Base-by-base conservation (phyloP, 306 rosid genomes). In the Calophaca sinica region DNA sequence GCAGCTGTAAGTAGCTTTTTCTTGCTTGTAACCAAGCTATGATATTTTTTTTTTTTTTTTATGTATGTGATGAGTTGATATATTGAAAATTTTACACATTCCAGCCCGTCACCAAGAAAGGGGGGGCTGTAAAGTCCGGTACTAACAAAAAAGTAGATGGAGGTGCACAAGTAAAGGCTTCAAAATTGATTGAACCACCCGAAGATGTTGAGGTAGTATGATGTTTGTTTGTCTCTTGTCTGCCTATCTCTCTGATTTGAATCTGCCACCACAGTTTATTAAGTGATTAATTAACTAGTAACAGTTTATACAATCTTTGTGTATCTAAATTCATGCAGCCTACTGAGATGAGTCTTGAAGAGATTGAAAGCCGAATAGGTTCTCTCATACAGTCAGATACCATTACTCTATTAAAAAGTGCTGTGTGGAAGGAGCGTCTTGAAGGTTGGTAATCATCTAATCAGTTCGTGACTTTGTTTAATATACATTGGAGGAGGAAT, bases 381-480 rank as follows among this genome's bases (percentile, higher is more conserved):
- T 85, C 98, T 81, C 84, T 90, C 68, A 61, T 96, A 74, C 94
- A 89, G 74, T 81, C 86, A 38, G 98, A 92, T 63, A 86, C 89
- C n/a, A 74, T 92, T 79, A 80, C 96, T 72, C 88, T 75, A 68
- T 86, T 96, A 83, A 96, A 90, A 83, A 96, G 99, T 55, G 28
- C 96, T 46, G 92, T 81, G 7, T 96, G 99, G 99, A 96, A 96
- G 81, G 99, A 96, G 77, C 92, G 99, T 20, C 92, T 96, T 52
- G 99, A 96, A 87, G 99, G 98, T 94, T 80, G 74, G 83, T 79
- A 74, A 14, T 73, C 50, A 55, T 52, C 20, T 46, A 9, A 12
- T 70, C 58, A 5, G 69, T 76, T 50, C 48, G 14, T 68, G 57
- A n/a, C 14, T 51, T 38, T 49, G 31, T 70, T 70, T 49, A n/a